Conservation (phyloP, 805 yeast species). For the Ogataea glucozyma region DNA sequence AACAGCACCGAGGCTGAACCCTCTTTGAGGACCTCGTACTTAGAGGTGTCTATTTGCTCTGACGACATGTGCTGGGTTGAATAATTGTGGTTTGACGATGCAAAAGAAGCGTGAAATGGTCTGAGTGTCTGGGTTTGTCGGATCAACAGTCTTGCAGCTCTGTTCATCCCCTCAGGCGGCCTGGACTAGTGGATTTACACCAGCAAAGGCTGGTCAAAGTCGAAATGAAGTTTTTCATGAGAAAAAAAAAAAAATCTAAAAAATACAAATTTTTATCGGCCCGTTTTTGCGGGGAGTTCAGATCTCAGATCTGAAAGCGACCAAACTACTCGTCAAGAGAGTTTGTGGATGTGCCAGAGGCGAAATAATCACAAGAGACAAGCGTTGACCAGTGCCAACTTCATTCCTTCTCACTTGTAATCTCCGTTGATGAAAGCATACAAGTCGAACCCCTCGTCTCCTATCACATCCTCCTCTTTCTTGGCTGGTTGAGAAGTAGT, state of each 20-base stretch:
- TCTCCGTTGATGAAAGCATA: slow-evolving; percentile 22
- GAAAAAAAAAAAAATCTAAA: background rate
- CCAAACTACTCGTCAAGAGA: too few species aligned
- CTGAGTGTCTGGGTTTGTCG: background rate
- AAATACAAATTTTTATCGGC: background rate
- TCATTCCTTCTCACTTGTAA: background rate
- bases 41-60: slow-evolving; percentile 19
- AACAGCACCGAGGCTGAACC: slow-evolving; percentile 84
- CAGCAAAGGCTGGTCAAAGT: background rate
- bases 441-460: slow-evolving; percentile 21
- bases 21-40: slow-evolving; percentile 49
- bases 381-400: too few species aligned
- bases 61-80: background rate
- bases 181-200: too few species aligned
- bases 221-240: background rate
- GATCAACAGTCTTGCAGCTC: background rate
- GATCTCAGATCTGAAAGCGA: slow-evolving; percentile 5
- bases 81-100: too few species aligned
- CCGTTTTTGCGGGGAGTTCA: slow-evolving; percentile 1
- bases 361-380: too few species aligned
- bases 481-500: background rate
- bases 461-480: background rate
- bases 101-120: too few species aligned
- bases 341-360: too few species aligned
- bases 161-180: background rate